A percentile compares a stretch with the other conserved stretches of the same genome.
Evolutionary conservation across 345 rosid species (phyloP).

Genomic region (Erodium maritimum): DNA sequence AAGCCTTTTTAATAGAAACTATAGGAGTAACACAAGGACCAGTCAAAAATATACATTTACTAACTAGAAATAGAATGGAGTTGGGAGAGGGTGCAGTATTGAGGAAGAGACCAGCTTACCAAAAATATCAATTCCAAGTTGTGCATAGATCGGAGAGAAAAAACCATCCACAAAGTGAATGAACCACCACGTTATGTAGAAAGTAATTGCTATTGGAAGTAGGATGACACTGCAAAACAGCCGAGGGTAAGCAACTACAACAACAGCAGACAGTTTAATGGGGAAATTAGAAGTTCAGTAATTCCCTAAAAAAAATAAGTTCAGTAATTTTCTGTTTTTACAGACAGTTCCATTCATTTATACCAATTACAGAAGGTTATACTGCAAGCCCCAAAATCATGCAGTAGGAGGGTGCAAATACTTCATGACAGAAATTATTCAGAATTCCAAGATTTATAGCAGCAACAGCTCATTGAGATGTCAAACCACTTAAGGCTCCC

Average conservation of each 20-base stretch:
- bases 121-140: constrained; percentile 85
- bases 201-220: constrained; percentile 87
- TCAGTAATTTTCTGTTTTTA: too few relatives aligned
- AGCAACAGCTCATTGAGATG: neutral
- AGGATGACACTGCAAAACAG: constrained; percentile 75
- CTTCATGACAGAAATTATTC: too few relatives aligned
- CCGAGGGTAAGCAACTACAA: constrained; percentile 13
- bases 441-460: neutral
- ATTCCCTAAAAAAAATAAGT: neutral
- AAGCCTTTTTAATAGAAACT: neutral
- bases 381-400: too few relatives aligned
- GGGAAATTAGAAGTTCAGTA: neutral
- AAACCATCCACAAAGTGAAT: constrained; percentile 96
- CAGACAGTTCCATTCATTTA: too few relatives aligned
- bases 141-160: constrained; percentile 90
- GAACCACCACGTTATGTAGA: constrained; percentile 99
- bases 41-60: neutral
- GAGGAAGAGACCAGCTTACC: constrained; percentile 35
- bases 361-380: too few relatives aligned
- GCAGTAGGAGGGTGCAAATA: too few relatives aligned
- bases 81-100: neutral
- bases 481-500: neutral
- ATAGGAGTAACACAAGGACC: neutral
- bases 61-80: neutral
- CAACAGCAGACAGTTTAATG: constrained; percentile 5